A percentile compares a stretch with the other conserved stretches of the same genome.
Conservation (phyloP, 1,284 basidiomycete species). For the Marasmius oreades region DNA sequence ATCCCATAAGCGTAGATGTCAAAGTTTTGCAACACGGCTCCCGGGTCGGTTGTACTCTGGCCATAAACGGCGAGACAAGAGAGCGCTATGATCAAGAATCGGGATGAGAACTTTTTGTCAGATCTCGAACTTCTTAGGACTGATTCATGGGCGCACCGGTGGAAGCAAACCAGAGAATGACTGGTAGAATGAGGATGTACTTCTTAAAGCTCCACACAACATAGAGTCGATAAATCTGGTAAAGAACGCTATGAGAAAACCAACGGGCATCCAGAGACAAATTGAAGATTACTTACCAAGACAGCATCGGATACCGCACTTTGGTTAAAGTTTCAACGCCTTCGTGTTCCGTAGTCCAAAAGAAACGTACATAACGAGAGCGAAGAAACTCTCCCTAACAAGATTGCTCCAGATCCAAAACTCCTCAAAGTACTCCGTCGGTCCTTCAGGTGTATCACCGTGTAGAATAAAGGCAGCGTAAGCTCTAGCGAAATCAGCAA, state of each 20-base stretch:
- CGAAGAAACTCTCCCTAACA: neutral
- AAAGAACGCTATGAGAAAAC: no score
- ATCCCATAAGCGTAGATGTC: neutral
- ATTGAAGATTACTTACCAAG: neutral
- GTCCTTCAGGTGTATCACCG: neutral
- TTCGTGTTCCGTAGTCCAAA: neutral
- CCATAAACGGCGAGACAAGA: neutral
- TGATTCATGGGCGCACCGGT: neutral
- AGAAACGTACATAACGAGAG: neutral
- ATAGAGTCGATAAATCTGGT: slow-evolving; percentile 5
- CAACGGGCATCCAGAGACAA: neutral
- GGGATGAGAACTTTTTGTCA: neutral
- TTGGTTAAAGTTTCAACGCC: neutral
- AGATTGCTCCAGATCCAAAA: neutral
- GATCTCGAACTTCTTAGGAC: no score
- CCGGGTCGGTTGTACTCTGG: neutral
- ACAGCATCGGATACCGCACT: neutral
- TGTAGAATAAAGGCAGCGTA: neutral
- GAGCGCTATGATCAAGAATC: neutral
- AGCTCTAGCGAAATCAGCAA: neutral
- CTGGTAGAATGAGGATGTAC: neutral
- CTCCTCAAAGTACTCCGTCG: neutral
- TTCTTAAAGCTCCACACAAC: neutral
- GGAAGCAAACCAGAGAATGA: neutral
- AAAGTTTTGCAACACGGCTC: neutral